These are phyloP conservation scores for Ambrosiella xylebori DNA, from an alignment of 2,329 filamentous ascomycete species.

Conservation along the genomic window DNA sequence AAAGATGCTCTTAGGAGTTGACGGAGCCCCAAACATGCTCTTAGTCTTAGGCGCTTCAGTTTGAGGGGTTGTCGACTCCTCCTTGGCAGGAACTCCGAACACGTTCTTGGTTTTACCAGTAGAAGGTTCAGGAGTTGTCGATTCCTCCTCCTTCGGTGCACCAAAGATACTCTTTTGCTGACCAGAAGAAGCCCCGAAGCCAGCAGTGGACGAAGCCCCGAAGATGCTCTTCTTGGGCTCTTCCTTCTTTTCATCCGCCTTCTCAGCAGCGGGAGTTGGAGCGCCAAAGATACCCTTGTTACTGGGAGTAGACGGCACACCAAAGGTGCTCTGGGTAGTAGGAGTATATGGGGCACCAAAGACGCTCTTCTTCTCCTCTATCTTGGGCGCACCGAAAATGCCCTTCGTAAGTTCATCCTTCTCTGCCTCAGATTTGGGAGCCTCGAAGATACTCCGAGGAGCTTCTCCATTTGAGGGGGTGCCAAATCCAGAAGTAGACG, in stretches of 20 bases:
- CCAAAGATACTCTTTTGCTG: slow-evolving; percentile 5
- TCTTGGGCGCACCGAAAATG: not conserved
- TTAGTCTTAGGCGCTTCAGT: slow-evolving; percentile 6
- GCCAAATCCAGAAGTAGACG: not conserved
- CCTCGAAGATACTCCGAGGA: not conserved
- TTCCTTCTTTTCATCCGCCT: not conserved
- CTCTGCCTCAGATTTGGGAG: not conserved
- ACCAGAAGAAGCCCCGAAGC: not conserved
- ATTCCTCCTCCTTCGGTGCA: not conserved
- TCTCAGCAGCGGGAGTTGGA: not conserved
- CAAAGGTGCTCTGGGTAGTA: slow-evolving; percentile 1
- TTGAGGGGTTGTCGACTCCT: slow-evolving; percentile 1
- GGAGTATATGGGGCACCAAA: not conserved
- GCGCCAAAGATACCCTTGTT: slow-evolving; percentile 8
- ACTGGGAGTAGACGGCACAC: not conserved
- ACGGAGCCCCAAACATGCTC: slow-evolving; percentile 7
- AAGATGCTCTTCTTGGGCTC: slow-evolving; percentile 1
- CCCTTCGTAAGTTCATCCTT: not conserved
- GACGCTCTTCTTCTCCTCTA: not conserved
- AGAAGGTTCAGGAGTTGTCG: not conserved
- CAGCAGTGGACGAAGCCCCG: not conserved
- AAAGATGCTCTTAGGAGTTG: not conserved
- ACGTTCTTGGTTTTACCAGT: not conserved
- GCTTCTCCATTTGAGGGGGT: not conserved
- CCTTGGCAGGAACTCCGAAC: not conserved